These are phyloP conservation scores for Salix dunnii DNA, from an alignment of 345 rosid species.

Conservation along the genomic window DNA sequence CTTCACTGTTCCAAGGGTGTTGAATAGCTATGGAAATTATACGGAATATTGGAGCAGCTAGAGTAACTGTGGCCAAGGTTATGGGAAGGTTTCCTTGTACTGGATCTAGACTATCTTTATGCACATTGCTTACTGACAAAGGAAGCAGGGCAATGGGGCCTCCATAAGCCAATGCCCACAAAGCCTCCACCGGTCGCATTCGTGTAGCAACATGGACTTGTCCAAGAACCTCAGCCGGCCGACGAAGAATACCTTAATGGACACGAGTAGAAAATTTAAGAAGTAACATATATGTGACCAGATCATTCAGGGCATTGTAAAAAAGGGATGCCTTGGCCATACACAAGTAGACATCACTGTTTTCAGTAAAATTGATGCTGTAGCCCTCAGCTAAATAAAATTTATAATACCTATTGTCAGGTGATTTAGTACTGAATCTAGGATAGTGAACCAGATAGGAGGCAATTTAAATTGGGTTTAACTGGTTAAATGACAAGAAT, in stretches of 20 bases:
- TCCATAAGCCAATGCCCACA: conserved; percentile 96
- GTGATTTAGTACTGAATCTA: neutral
- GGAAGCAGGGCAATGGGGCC: conserved; percentile 98
- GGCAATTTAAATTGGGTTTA: neutral
- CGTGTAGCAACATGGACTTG: conserved; percentile 93
- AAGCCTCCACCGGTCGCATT: conserved; percentile 80
- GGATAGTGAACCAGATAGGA: neutral
- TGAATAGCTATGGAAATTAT: conserved; percentile 76
- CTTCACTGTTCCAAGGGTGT: conserved; percentile 90
- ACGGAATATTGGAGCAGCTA: conserved; percentile 90
- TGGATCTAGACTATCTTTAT: conserved; percentile 71
- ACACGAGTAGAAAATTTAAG: conserved; percentile 15
- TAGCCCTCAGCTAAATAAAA: neutral
- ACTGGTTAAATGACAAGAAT: neutral
- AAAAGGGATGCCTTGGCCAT: conserved; percentile 12
- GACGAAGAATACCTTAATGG: conserved; percentile 62
- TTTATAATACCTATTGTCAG: neutral
- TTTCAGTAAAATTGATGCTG: neutral
- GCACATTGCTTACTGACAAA: conserved; percentile 65
- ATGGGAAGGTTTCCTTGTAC: conserved; percentile 53
- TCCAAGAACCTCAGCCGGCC: conserved; percentile 99
- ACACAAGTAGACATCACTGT: neutral
- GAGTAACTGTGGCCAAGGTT: conserved; percentile 59
- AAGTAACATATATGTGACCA: conserved; percentile 7
- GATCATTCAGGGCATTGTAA: conserved; percentile 11